Percentiles rank a stretch among this genome's conserved stretches.
Evolutionary conservation across 257 asterid genomes (phyloP).

Genomic region (Solanum chiquidenum): DNA sequence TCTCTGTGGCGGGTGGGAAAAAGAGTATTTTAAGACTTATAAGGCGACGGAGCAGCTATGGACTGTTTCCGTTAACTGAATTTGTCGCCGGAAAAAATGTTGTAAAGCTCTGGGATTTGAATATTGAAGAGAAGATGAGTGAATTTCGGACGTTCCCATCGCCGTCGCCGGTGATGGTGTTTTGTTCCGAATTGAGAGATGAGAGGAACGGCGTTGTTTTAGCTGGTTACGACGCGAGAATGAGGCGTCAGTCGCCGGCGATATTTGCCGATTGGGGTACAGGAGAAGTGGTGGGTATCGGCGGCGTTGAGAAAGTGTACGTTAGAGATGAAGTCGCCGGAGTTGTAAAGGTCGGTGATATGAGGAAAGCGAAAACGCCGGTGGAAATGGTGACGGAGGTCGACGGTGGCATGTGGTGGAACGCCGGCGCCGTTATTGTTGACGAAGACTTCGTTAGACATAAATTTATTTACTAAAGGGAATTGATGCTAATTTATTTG

Average conservation of each 20-base stretch:
- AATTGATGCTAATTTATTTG: neutral
- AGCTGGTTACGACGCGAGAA: constrained; percentile 58
- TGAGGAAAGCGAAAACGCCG: constrained; percentile 56
- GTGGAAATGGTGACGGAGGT: constrained; percentile 26
- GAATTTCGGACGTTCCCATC: neutral
- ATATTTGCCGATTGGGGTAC: constrained; percentile 37
- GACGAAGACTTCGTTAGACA: constrained; percentile 23
- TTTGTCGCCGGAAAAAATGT: constrained; percentile 50
- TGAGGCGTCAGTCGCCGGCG: constrained; percentile 40
- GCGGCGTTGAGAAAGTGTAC: constrained; percentile 31
- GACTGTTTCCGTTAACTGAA: constrained; percentile 28
- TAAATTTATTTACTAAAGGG: neutral
- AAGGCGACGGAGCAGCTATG: constrained; percentile 15
- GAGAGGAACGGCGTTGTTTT: constrained; percentile 37
- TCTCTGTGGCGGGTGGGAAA: constrained; percentile 26
- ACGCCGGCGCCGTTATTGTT: constrained; percentile 62
- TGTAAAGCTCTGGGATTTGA: constrained; percentile 75
- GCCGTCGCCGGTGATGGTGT: constrained; percentile 3
- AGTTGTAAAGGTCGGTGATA: constrained; percentile 65
- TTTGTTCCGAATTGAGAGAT: constrained; percentile 32
- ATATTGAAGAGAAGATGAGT: neutral
- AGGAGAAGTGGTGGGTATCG: neutral
- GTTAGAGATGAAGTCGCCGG: constrained; percentile 52
- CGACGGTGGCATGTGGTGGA: constrained; percentile 65
- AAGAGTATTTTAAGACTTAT: constrained; percentile 26